These are phyloP conservation scores for Trichophyton equinum DNA, from an alignment of 2,329 filamentous ascomycete species.

Conservation along the genomic window DNA sequence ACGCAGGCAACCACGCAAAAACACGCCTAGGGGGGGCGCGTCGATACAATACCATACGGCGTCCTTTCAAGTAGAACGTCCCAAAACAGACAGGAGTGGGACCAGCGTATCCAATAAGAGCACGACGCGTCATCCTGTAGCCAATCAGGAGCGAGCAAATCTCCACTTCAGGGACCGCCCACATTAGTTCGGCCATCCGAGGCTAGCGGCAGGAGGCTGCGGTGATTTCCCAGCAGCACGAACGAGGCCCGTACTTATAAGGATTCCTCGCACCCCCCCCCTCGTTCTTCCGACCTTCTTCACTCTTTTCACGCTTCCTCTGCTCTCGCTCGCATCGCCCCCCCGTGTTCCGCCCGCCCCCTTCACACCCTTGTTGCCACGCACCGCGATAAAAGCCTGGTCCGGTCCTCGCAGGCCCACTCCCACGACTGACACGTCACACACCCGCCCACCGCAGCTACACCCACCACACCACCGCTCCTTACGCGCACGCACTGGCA, in stretches of 20 bases:
- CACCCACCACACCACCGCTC: neutral
- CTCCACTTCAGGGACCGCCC: slow-evolving; percentile 23
- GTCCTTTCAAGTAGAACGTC: neutral
- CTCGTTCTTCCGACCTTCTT: slow-evolving; percentile 22
- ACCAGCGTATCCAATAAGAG: slow-evolving; percentile 18
- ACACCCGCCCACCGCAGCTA: slow-evolving; percentile 7
- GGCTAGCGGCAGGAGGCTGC: slow-evolving; percentile 26
- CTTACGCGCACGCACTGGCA: neutral
- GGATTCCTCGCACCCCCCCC: slow-evolving; percentile 29
- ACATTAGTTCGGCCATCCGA: slow-evolving; percentile 25
- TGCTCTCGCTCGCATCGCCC: slow-evolving; percentile 7
- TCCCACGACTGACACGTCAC: slow-evolving; percentile 5
- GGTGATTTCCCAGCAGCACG: slow-evolving; percentile 20
- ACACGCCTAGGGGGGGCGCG: neutral
- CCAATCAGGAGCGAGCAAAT: slow-evolving; percentile 24
- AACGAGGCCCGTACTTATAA: slow-evolving; percentile 28
- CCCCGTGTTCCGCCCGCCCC: slow-evolving; percentile 11
- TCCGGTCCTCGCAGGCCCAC: neutral
- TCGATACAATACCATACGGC: neutral
- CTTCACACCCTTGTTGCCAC: slow-evolving; percentile 5
- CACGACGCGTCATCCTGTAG: slow-evolving; percentile 15
- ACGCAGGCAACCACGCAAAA: neutral
- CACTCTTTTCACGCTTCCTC: slow-evolving; percentile 21
- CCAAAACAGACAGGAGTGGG: slow-evolving; percentile 11
- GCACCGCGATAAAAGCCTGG: slow-evolving; percentile 4